These are phyloP conservation scores for Triticum monococcum DNA, from an alignment of 176 grass and related monocot species.

Conservation along the genomic window DNA sequence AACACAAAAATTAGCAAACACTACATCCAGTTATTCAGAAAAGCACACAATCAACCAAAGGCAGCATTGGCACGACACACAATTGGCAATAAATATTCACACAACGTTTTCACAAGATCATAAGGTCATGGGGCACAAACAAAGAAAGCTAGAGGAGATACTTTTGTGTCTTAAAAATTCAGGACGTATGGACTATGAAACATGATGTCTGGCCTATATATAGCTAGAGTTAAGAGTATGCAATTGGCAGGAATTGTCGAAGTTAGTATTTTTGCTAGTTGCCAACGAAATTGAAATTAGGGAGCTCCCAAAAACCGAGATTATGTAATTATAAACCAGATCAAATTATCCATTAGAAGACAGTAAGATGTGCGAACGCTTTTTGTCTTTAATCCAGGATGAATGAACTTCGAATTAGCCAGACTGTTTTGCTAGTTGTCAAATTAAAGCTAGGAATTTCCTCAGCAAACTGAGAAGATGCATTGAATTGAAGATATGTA, in stretches of 20 bases:
- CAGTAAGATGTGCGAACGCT: too few relatives aligned
- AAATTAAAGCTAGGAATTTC: neutral
- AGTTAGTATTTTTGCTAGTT: too few relatives aligned
- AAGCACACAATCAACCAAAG: neutral
- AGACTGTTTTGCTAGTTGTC: neutral
- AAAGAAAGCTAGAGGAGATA: neutral
- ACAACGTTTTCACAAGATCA: neutral
- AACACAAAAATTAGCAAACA: neutral
- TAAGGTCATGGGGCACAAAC: neutral
- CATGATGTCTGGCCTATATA: neutral
- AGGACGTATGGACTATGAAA: neutral
- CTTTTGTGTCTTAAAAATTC: neutral
- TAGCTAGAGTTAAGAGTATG: neutral
- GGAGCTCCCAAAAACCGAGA: too few relatives aligned
- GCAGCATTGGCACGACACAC: neutral
- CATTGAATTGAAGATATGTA: too few relatives aligned
- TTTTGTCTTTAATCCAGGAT: too few relatives aligned
- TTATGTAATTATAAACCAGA: too few relatives aligned
- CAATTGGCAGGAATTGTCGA: neutral
- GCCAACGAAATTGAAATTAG: too few relatives aligned
- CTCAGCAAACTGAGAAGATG: neutral
- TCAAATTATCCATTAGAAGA: too few relatives aligned
- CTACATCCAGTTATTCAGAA: neutral
- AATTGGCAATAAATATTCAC: neutral
- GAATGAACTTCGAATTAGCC: neutral